Conservation (phyloP, 2,329 filamentous ascomycete genomes). For the Lasiodiplodia sp. region DNA sequence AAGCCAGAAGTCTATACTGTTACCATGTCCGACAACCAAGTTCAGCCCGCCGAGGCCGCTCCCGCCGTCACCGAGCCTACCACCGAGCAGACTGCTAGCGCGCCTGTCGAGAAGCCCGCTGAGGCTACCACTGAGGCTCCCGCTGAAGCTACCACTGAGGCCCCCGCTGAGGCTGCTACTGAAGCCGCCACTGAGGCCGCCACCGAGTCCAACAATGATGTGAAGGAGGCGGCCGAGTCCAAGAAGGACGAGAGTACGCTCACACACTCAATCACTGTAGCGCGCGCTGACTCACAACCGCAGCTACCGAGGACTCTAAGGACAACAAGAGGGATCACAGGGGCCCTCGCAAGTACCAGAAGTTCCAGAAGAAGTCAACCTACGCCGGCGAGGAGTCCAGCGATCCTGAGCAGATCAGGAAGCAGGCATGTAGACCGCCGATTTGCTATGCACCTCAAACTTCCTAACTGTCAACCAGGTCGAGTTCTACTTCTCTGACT, state of each 20-base stretch:
- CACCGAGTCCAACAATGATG: conserved; percentile 1
- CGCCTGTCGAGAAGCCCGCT: conserved; percentile 32
- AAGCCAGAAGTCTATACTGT: background rate
- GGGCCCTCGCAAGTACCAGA: conserved; percentile 16
- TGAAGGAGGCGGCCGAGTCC: conserved; percentile 30
- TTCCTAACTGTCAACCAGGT: conserved; percentile 63
- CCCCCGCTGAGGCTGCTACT: conserved; percentile 26
- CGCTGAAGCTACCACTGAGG: conserved; percentile 28
- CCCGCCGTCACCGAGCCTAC: conserved; percentile 31
- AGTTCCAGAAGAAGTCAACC: conserved; percentile 39
- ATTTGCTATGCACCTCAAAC: background rate
- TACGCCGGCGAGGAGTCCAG: conserved; percentile 68
- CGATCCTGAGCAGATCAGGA: conserved; percentile 81
- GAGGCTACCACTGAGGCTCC: conserved; percentile 32
- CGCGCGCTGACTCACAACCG: background rate
- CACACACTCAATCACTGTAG: background rate
- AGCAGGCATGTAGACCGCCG: conserved; percentile 65
- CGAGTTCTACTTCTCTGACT: conserved; percentile 95
- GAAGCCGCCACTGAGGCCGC: background rate
- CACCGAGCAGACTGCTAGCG: conserved; percentile 32
- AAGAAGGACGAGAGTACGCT: conserved; percentile 30
- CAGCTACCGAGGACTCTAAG: conserved; percentile 16
- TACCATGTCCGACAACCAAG: conserved; percentile 29
- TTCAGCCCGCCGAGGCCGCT: conserved; percentile 35
- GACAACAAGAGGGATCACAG: conserved; percentile 32